Evolutionary conservation across 306 rosid species (phyloP), one percentile per base, ranked within the genome.

Genomic region (Potentilla sterilis): DNA sequence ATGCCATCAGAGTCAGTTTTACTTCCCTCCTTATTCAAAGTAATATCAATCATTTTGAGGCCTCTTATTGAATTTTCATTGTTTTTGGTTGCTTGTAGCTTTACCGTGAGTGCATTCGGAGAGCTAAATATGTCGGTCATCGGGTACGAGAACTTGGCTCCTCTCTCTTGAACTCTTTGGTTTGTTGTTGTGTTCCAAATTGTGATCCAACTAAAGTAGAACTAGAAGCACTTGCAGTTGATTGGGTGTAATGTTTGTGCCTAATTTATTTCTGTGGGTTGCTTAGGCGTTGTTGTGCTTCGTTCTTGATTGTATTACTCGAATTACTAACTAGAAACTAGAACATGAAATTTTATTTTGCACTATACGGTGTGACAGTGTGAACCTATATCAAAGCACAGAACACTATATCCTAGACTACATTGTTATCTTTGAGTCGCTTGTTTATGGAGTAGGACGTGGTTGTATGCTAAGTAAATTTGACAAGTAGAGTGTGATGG

Each of bases 81-180:
- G 7, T 71, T 59, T 65, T 2, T 54, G 16, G 41, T 72, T 9
- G 46, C 75, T 37, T 83, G 69, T 46, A 92, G 97, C 97, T 95
- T 49, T 90, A 95, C 84, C 97, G 97, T 2, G 97, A 95, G 86
- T 95, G 98, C 67, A 86, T 92, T 6, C 90, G 98, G 63, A 84
- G 97, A 86, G 98, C 96, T 67, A 95, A 92, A 77, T 95, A 87
- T 73, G 73, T 95, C 63, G 98, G 98, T 40, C 87, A 85, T 63
- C 88, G 78, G 93, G 98, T 94, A 82, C 67, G 85, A 24, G 59
- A 66, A 75, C 18, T 28, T 15, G 11, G 28, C 32, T 14, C 49
- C 42, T 21, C 1, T 78, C 38, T 64, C 40, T 37, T 37, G 2
- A 37, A 5, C 40, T 37, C 40, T 22, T 59, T 52, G 15, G 18